These are phyloP conservation scores for Rhododendron simsii DNA, from an alignment of 148 eudicot species.

Conservation along the genomic window DNA sequence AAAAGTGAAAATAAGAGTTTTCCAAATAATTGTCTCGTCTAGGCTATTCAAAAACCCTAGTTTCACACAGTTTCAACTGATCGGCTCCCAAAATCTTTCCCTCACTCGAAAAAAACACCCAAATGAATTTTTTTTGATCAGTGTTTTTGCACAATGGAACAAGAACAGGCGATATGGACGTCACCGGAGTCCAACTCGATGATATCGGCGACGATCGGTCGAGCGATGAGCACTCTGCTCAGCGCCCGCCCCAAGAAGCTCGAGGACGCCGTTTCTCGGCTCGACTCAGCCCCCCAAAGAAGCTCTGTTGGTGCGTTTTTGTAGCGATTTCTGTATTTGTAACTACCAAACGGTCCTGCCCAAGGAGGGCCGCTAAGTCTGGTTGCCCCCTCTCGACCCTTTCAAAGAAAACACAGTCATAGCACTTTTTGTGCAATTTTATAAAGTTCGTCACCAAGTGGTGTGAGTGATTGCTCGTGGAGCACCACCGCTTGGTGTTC, in stretches of 20 bases:
- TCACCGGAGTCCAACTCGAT: slow-evolving; percentile 36
- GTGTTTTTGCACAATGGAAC: slow-evolving; percentile 20
- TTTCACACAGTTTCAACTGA: not conserved
- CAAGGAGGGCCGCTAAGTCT: not conserved
- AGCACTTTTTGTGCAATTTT: not conserved
- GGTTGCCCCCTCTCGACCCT: too few relatives aligned
- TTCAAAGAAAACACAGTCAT: not conserved
- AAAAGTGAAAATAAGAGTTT: too few relatives aligned
- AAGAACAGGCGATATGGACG: slow-evolving; percentile 15
- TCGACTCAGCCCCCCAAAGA: slow-evolving; percentile 32
- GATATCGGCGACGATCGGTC: slow-evolving; percentile 51
- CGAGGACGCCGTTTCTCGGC: slow-evolving; percentile 46
- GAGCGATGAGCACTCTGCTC: slow-evolving; percentile 55
- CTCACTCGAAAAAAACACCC: not conserved
- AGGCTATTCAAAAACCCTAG: not conserved
- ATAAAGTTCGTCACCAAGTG: not conserved
- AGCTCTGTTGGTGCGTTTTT: slow-evolving; percentile 19
- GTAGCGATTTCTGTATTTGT: not conserved
- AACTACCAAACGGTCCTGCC: not conserved
- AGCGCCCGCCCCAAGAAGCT: slow-evolving; percentile 56
- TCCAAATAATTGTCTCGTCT: too few relatives aligned
- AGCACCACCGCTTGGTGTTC: not conserved
- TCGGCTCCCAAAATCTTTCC: not conserved
- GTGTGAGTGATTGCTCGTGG: not conserved
- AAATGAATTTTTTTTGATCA: not conserved